A percentile compares a stretch with the other conserved stretches of the same genome.
phyloP scores from a whole-genome alignment of 2,329 filamentous ascomycete genomes.

The Sporothrix luriei region DNA sequence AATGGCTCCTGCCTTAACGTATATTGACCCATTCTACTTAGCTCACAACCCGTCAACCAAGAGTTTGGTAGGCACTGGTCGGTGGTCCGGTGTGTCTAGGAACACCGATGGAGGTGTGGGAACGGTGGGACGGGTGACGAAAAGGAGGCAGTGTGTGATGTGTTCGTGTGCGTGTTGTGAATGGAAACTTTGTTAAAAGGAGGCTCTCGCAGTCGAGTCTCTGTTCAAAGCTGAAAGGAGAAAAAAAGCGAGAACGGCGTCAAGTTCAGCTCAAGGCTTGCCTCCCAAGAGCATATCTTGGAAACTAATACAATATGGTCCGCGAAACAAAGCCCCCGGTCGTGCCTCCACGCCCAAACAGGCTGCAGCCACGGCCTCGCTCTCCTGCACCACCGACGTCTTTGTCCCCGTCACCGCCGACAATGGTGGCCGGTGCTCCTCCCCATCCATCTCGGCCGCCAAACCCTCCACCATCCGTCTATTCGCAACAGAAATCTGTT shows the following conservation, averaged over 20 bases:
- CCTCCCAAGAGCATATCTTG: not conserved
- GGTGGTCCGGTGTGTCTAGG: constrained; percentile 24
- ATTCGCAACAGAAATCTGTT: constrained; percentile 1
- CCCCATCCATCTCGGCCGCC: not conserved
- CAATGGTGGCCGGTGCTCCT: not conserved
- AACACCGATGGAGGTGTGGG: constrained; percentile 2
- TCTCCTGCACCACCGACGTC: not conserved
- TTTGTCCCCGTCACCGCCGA: not conserved
- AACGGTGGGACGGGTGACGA: not conserved
- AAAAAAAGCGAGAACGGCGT: no score
- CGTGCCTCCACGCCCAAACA: constrained; percentile 21
- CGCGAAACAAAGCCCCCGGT: constrained; percentile 23
- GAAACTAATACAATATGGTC: constrained; percentile 11
- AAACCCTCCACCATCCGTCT: constrained; percentile 11
- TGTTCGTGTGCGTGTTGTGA: not conserved
- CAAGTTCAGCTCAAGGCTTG: no score
- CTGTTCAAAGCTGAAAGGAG: no score
- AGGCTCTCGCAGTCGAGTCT: not conserved
- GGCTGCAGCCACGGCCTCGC: constrained; percentile 1
- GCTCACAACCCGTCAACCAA: not conserved
- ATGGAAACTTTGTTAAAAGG: not conserved
- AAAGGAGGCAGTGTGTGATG: not conserved
- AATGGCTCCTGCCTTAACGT: not conserved
- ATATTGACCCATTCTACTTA: not conserved
- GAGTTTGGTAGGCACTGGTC: constrained; percentile 24